phyloP scores from a whole-genome alignment of 495 filamentous ascomycete species.

The Geoglossum glabrum region DNA sequence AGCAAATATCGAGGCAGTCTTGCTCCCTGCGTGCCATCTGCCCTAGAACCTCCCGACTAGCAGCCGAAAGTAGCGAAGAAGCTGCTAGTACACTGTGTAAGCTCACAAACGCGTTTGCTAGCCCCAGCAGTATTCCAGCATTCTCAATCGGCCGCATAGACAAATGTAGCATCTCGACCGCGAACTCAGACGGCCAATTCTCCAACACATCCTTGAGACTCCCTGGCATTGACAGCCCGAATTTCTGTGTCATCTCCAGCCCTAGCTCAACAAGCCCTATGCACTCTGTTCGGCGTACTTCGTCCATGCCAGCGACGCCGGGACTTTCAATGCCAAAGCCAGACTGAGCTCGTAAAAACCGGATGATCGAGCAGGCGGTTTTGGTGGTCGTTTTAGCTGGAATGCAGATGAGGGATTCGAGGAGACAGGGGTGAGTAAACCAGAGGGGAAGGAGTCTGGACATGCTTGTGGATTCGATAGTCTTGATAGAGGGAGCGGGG shows the following conservation, averaged over 20 bases:
- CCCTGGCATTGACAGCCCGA: slow-evolving; percentile 10
- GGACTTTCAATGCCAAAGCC: slow-evolving; percentile 16
- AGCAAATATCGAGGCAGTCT: slow-evolving; percentile 10
- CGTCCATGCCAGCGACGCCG: slow-evolving; percentile 18
- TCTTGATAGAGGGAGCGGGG: neutral
- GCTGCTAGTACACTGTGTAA: slow-evolving; percentile 12
- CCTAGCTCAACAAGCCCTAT: slow-evolving; percentile 17
- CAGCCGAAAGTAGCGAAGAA: slow-evolving; percentile 7
- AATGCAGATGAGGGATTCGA: slow-evolving; percentile 16
- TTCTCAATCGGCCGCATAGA: slow-evolving; percentile 13
- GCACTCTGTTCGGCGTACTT: slow-evolving; percentile 9
- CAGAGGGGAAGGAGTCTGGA: slow-evolving; percentile 18
- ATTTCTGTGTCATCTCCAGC: slow-evolving; percentile 17
- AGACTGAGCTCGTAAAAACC: slow-evolving; percentile 18
- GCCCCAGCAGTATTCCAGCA: slow-evolving; percentile 11
- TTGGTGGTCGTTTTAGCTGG: slow-evolving; percentile 13
- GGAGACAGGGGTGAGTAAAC: slow-evolving; percentile 19
- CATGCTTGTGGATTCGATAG: slow-evolving; percentile 3
- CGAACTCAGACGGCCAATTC: slow-evolving; percentile 15
- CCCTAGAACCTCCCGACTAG: slow-evolving; percentile 7
- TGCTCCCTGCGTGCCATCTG: slow-evolving; percentile 12
- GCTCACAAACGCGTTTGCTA: slow-evolving; percentile 12
- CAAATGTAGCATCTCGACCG: slow-evolving; percentile 12
- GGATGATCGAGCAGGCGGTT: slow-evolving; percentile 14
- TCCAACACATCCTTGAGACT: slow-evolving; percentile 11